Base-by-base conservation (phyloP, 2,329 filamentous ascomycete genomes). In the Talaromyces pinophilus region DNA sequence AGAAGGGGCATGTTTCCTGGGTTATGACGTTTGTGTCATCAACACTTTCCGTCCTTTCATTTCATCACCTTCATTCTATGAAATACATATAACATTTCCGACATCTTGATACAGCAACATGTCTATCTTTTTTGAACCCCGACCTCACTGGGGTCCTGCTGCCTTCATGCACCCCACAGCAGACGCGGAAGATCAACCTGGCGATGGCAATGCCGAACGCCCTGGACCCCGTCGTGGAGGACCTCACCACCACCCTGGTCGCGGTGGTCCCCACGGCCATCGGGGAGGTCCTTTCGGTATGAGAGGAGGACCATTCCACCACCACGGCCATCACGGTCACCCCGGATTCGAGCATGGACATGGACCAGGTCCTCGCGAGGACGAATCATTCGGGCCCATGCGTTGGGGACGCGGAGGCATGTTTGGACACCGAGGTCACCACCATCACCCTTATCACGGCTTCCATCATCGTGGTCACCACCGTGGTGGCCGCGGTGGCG, bases 401-500 rank as follows among this genome's bases (percentile, higher is more conserved):
- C 54, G n/a, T 19, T 35, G 54, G 44, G 65, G 50, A 25, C 52
- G 52, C 33, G 62, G 61, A 28, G 63, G 55, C 22, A 19, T 52
- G 46, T 65, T 65, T 54, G 63, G 63, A 44, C 33, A 25, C 22
- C 44, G 42, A 25, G 63, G 63, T 25, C 55, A 44, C 13, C 42
- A 46, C 6, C 64, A 44, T 28, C 64, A 46, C 46, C 59, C 50
- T 30, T 57, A 64, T n/a, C 52, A 64, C 35, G 52, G 44, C 30
- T 33, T 11, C 33, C 35, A n/a, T 46, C 54, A 19, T 54, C 67
- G 68, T 62, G 69, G 54, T 63, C 70, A 70, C 19, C 71, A 67
- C 68, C 67, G 68, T 52, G 68, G 67, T 30, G 67, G 67, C 1
- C 69, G 68, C 35, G 67, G 69, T 70, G 66, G 67, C 71, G 63